Base-by-base conservation (phyloP, 164 flowering plant species). In the Platanus orientalis region DNA sequence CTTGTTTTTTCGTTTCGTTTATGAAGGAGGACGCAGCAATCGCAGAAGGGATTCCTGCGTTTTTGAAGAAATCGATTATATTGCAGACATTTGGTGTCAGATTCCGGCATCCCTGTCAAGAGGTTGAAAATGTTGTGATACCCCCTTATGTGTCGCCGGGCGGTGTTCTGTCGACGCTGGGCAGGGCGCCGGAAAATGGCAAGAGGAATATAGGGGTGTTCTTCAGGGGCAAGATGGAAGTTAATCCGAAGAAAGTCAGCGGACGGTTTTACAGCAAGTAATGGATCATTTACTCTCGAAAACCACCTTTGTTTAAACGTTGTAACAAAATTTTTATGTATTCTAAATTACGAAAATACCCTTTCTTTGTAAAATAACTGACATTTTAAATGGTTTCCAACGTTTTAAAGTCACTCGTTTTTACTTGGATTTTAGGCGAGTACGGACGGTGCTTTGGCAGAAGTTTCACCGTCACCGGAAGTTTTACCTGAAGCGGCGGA, bases 171-270 rank as follows among this genome's bases (percentile, higher is more conserved):
- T 23, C 53, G 25, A 80, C 92, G 10, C 73, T 90, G 6, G 67
- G 69, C n/a, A 63, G 56, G 25, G 51, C 68, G 52, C 85, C 90
- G 76, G 60, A 54, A 19, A 67, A 69, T 39, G 75, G 76, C 21
- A 62, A 64, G 42, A 76, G 97, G 34, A 92, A 89, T 49, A 89
- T 94, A 17, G 80, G 79, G 76, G 96, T 71, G 10, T 94, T 91
- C 62, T 94, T 94, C 84, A 67, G 99, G 58, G 99, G 99, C 24
- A 94, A 94, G 69, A 94, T 94, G 97, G 99, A 94, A 64, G 78
- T 94, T 13, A 83, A 94, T 54, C 99, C 99, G 28, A 94, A 94
- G 67, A 91, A 94, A 70, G 58, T 94, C 60, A 91, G 96, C 68
- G 97, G 99, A 2, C 81, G 87, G n/a, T 87, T 79, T 64, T 94